Percentiles rank a stretch among this genome's conserved stretches.
These are phyloP conservation scores for Blastocystis sp. DNA, from an alignment of 352 stramenopile species.

Conservation along the genomic window DNA sequence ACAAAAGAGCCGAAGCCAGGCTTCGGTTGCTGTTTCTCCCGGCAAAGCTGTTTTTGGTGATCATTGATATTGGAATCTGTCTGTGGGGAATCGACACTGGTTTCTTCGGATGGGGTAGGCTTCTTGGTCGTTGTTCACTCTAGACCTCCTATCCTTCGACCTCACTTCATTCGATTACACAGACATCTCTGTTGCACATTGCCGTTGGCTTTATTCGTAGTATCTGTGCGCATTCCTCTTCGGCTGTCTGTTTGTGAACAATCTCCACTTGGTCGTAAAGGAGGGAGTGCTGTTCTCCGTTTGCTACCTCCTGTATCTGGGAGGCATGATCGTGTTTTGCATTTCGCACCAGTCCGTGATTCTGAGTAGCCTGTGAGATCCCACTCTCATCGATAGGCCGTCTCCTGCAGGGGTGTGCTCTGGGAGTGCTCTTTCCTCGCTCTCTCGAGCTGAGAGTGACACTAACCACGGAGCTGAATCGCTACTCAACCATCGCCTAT, in stretches of 20 bases:
- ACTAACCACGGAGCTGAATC: neutral
- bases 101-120: constrained; percentile 3
- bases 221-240: neutral
- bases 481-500: neutral
- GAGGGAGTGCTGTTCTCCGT: neutral
- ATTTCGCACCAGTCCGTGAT: neutral
- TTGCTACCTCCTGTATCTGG: constrained; percentile 6
- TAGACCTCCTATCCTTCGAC: constrained; percentile 15
- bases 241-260: neutral
- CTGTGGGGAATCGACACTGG: constrained; percentile 14
- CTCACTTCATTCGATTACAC: neutral
- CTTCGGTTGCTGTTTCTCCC: neutral
- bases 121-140: neutral
- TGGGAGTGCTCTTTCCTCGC: constrained; percentile 1
- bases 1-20: neutral
- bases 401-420: neutral
- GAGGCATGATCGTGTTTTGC: constrained; percentile 3
- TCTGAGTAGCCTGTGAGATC: neutral
- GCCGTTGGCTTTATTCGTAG: neutral
- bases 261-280: neutral
- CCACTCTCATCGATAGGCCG: neutral
- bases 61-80: constrained; percentile 3
- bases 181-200: neutral
- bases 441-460: neutral
- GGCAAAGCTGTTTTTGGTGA: neutral